Percentiles rank a stretch among this genome's conserved stretches.
Evolutionary conservation across 2,329 filamentous ascomycete species (phyloP).

Genomic region (Fusarium fujikuroi): DNA sequence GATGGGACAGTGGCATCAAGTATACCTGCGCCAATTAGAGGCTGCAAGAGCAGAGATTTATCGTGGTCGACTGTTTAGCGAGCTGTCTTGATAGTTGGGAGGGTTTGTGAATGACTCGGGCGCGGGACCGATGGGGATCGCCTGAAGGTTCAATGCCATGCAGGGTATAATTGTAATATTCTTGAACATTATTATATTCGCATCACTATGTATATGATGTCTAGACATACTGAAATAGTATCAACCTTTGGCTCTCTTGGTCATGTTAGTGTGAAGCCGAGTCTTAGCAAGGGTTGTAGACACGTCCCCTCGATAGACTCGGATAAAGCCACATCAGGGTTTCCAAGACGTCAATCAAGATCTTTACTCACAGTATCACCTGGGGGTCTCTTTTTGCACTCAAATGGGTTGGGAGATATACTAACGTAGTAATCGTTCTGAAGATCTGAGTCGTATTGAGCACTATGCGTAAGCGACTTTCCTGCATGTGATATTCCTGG

Average conservation of each 20-base stretch:
- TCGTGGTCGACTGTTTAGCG: neutral
- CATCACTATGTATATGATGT: neutral
- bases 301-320: too few species aligned
- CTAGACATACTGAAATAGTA: neutral
- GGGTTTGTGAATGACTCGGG: neutral
- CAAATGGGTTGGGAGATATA: too few species aligned
- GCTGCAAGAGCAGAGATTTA: rapidly evolving
- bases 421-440: too few species aligned
- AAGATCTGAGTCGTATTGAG: too few species aligned
- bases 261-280: rapidly evolving
- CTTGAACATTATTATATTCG: neutral
- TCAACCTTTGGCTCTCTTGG: neutral
- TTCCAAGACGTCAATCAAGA: rapidly evolving
- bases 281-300: neutral
- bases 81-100: neutral
- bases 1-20: neutral
- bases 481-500: too few species aligned
- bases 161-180: neutral
- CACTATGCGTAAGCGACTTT: too few species aligned
- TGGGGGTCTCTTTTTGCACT: too few species aligned
- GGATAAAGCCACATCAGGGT: neutral
- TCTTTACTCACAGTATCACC: rapidly evolving
- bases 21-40: neutral
- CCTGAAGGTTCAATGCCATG: neutral
- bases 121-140: too few species aligned